Conservation (phyloP, 1,284 basidiomycete species). For the Bjerkandera adusta region DNA sequence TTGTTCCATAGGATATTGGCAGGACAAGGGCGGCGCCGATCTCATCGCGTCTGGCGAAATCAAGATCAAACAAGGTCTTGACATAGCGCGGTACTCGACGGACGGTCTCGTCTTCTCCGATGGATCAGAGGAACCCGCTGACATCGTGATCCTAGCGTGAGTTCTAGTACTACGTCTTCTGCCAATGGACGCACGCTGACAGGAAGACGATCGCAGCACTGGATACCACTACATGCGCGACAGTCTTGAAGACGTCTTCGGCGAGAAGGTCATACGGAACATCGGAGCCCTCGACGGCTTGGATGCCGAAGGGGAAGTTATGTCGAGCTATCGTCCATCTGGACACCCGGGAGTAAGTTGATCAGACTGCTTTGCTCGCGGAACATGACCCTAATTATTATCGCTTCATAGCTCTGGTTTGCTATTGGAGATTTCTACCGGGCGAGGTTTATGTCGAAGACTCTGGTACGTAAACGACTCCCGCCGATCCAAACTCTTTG, state of each 20-base stretch:
- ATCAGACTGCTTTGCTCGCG: not conserved
- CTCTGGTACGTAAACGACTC: slow-evolving; percentile 27
- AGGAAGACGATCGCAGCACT: slow-evolving; percentile 11
- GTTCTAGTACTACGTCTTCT: slow-evolving; percentile 8
- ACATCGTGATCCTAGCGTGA: slow-evolving; percentile 62
- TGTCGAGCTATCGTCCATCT: slow-evolving; percentile 31
- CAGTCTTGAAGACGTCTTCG: slow-evolving; percentile 41
- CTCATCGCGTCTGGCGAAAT: slow-evolving; percentile 52
- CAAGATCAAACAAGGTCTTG: slow-evolving; percentile 64
- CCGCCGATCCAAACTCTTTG: too few species aligned
- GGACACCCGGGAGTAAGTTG: slow-evolving; percentile 30
- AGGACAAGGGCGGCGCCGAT: slow-evolving; percentile 10
- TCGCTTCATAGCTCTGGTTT: slow-evolving; percentile 29
- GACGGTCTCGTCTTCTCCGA: slow-evolving; percentile 60
- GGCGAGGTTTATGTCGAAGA: slow-evolving; percentile 30
- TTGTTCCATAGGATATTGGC: slow-evolving; percentile 3
- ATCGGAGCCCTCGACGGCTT: slow-evolving; percentile 51
- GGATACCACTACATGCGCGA: slow-evolving; percentile 27
- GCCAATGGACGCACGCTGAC: not conserved
- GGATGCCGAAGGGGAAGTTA: slow-evolving; percentile 54
- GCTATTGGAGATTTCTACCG: slow-evolving; percentile 29
- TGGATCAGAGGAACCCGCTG: slow-evolving; percentile 57
- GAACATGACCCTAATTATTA: not conserved
- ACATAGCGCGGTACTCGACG: slow-evolving; percentile 49
- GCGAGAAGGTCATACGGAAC: slow-evolving; percentile 42